A percentile compares a stretch with the other conserved stretches of the same genome.
Evolutionary conservation across 768 basidiomycete genomes (phyloP).

Genomic region (Clathrus columnatus): DNA sequence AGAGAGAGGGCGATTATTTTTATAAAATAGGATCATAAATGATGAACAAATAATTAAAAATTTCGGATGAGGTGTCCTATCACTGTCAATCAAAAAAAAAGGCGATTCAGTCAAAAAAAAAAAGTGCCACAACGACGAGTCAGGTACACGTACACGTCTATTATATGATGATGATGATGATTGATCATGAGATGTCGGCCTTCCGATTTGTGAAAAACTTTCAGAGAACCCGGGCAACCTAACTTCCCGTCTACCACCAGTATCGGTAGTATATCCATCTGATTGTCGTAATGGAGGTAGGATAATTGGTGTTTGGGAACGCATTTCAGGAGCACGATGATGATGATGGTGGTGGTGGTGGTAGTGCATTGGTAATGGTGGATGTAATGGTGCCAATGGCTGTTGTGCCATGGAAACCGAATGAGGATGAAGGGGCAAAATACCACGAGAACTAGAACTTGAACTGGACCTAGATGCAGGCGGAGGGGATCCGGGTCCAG

Average conservation of each 20-base stretch:
- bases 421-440: background rate
- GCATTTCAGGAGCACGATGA: no score
- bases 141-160: no score
- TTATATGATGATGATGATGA: background rate
- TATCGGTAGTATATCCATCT: constrained; percentile 9
- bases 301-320: background rate
- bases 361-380: constrained; percentile 1
- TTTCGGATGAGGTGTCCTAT: no score
- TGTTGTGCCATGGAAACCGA: background rate
- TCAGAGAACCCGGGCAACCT: constrained; percentile 9
- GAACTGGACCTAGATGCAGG: background rate
- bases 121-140: no score
- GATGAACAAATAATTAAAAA: no score
- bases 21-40: background rate
- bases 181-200: background rate
- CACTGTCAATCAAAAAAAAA: background rate
- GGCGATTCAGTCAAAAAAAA: background rate
- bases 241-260: background rate
- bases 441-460: background rate
- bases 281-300: constrained; percentile 4
- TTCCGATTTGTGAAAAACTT: no score
- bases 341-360: background rate
- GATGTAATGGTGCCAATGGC: constrained; percentile 1
- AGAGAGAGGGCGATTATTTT: background rate
- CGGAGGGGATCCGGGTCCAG: background rate